A percentile compares a stretch with the other conserved stretches of the same genome.
phyloP scores from a whole-genome alignment of 352 stramenopile species.

The Blastocystis sp. region DNA sequence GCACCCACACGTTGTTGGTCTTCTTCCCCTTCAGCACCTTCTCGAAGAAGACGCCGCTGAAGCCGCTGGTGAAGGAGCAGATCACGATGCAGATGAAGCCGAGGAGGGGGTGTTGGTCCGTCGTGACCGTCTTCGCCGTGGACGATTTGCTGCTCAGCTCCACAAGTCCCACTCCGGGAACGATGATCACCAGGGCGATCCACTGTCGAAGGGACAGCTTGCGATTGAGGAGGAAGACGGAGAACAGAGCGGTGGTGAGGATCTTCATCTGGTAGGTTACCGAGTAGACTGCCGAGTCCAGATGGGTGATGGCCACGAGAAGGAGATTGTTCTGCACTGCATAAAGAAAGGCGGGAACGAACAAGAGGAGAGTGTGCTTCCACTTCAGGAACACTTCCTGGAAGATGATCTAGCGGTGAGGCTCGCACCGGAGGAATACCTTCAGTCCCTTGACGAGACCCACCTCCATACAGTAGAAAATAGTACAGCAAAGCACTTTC shows the following conservation, averaged over 20 bases:
- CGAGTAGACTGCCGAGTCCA: constrained; percentile 81
- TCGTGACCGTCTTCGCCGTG: constrained; percentile 68
- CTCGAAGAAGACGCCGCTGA: constrained; percentile 85
- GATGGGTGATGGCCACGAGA: constrained; percentile 77
- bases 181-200: constrained; percentile 78
- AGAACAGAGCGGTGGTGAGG: constrained; percentile 82
- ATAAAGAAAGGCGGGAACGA: constrained; percentile 80
- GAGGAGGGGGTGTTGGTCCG: constrained; percentile 71
- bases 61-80: constrained; percentile 78
- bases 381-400: constrained; percentile 50
- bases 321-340: constrained; percentile 72
- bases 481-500: constrained; percentile 74
- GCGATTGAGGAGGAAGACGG: constrained; percentile 80
- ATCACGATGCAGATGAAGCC: constrained; percentile 78
- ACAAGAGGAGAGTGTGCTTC: constrained; percentile 65
- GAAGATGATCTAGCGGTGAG: constrained; percentile 56
- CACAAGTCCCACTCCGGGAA: constrained; percentile 77
- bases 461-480: constrained; percentile 68
- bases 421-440: neutral
- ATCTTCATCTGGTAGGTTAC: constrained; percentile 85
- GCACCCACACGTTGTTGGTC: constrained; percentile 80
- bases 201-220: constrained; percentile 76
- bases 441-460: constrained; percentile 43
- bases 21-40: constrained; percentile 80
- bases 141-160: constrained; percentile 71